Base-by-base conservation (phyloP, 352 stramenopile species). In the Pythium utonaiense region DNA sequence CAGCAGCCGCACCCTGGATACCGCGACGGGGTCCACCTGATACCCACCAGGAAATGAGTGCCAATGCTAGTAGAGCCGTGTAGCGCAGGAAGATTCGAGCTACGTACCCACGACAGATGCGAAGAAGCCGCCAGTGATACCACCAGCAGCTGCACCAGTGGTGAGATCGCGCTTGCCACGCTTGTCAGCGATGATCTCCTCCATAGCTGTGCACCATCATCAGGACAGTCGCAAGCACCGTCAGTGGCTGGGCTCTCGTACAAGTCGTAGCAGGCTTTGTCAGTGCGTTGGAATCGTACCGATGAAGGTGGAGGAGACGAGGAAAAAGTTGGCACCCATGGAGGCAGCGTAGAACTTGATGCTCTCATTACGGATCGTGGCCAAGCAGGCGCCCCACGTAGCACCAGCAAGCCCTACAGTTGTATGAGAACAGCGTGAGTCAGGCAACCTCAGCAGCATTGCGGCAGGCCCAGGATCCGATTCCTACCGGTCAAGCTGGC, bases 311-410 rank as follows among this genome's bases (percentile, higher is more conserved):
- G 83, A 83, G 3, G 80, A 87, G 6, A 91, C 53, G 41, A 95
- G 57, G 60, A 92, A 91, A 45, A 95, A 93, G 64, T 93, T 95
- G 64, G 83, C 80, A 7, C 81, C 83, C 78, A 95, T 91, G 22
- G 83, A 91, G 12, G 86, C 79, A 17, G 86, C 67, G 62, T 91
- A 95, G 53, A 95, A 95, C 58, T 73, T 76, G 51, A 90, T 71
- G 53, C 77, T 92, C 38, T 95, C 79, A 36, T 90, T 88, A 41
- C 86, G 81, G 27, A 90, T 48, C 21, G 76, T 74, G 2, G 86
- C 86, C 19, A 95, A 69, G 24, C 75, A 70, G 6, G 70, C 79
- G 25, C 86, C 86, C 57, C 73, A 77, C 6, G 71, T 71, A 3
- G 80, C 86, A 38, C 86, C 86, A 6, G 71, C 71, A 1, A 72